Conservation (phyloP, 2,329 filamentous ascomycete species). For the Thelonectria blattea region DNA sequence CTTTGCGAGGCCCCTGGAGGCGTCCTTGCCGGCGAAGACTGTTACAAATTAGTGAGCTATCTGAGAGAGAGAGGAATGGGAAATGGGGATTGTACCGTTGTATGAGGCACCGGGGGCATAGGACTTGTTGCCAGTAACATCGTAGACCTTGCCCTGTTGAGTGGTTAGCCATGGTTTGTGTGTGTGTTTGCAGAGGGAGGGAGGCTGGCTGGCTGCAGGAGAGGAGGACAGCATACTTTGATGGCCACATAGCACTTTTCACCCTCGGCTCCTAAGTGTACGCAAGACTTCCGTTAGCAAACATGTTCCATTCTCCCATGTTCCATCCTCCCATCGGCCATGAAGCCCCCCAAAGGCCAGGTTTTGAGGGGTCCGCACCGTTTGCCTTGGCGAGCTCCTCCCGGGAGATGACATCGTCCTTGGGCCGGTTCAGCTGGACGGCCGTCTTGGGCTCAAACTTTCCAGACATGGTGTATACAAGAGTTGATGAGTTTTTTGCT, state of each 20-base stretch:
- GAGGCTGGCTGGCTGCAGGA: neutral
- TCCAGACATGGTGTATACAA: slow-evolving; percentile 54
- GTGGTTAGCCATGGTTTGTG: neutral
- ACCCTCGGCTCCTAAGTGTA: slow-evolving; percentile 68
- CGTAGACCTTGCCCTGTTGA: slow-evolving; percentile 84
- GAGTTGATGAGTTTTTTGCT: neutral
- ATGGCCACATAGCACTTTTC: slow-evolving; percentile 72
- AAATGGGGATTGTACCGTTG: slow-evolving; percentile 65
- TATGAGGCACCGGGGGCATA: slow-evolving; percentile 87
- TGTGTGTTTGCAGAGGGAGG: slow-evolving; percentile 1
- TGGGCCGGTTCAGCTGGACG: slow-evolving; percentile 80
- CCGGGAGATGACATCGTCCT: slow-evolving; percentile 81
- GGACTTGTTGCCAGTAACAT: slow-evolving; percentile 87
- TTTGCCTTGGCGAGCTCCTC: slow-evolving; percentile 83
- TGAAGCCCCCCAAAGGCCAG: neutral
- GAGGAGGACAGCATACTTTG: slow-evolving; percentile 57
- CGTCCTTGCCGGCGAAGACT: slow-evolving; percentile 97
- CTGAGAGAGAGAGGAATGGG: neutral
- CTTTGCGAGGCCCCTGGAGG: slow-evolving; percentile 86
- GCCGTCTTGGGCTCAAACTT: slow-evolving; percentile 81
- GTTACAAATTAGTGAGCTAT: slow-evolving; percentile 20
- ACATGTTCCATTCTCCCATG: slow-evolving; percentile 17
- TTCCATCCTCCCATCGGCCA: neutral
- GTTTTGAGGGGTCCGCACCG: slow-evolving; percentile 58
- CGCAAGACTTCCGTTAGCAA: neutral